Evolutionary conservation across 2,329 filamentous ascomycete genomes (phyloP).

Genomic region (Sarocladiaceae sp.): DNA sequence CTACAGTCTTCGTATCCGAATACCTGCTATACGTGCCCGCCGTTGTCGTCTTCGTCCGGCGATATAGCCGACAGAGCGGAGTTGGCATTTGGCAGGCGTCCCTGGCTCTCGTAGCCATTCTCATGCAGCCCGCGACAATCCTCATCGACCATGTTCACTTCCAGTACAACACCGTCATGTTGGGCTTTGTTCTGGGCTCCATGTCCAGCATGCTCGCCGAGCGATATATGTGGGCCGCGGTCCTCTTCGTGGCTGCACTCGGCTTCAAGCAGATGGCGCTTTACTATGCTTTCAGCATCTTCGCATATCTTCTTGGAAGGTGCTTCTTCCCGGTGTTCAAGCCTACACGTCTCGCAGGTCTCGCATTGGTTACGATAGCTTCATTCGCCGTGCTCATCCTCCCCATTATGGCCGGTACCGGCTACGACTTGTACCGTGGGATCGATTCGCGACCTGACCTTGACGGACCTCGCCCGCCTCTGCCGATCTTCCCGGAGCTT

Average conservation of each 20-base stretch:
- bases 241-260: slow-evolving; percentile 91
- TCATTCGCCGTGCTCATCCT: slow-evolving; percentile 73
- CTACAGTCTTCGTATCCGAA: slow-evolving; percentile 85
- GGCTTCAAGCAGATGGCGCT: slow-evolving; percentile 99
- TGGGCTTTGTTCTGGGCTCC: slow-evolving; percentile 81
- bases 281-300: slow-evolving; percentile 92
- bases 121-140: slow-evolving; percentile 88
- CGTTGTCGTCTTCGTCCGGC: slow-evolving; percentile 76
- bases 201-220: slow-evolving; percentile 87
- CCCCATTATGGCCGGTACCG: slow-evolving; percentile 68
- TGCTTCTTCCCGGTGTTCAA: slow-evolving; percentile 75
- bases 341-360: slow-evolving; percentile 63
- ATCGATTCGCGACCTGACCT: slow-evolving; percentile 53
- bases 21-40: slow-evolving; percentile 88
- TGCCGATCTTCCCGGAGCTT: slow-evolving; percentile 59
- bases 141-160: slow-evolving; percentile 95
- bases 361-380: slow-evolving; percentile 66
- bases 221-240: slow-evolving; percentile 78
- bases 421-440: slow-evolving; percentile 65
- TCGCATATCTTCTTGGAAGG: slow-evolving; percentile 83
- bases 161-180: slow-evolving; percentile 98
- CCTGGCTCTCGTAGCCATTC: slow-evolving; percentile 80
- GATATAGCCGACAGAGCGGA: slow-evolving; percentile 70
- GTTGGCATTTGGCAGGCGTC: slow-evolving; percentile 79
- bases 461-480: slow-evolving; percentile 53